Evolutionary conservation across 2,329 filamentous ascomycete species (phyloP), one percentile per base, ranked within the genome.

Genomic region (Colletotrichum sp.): DNA sequence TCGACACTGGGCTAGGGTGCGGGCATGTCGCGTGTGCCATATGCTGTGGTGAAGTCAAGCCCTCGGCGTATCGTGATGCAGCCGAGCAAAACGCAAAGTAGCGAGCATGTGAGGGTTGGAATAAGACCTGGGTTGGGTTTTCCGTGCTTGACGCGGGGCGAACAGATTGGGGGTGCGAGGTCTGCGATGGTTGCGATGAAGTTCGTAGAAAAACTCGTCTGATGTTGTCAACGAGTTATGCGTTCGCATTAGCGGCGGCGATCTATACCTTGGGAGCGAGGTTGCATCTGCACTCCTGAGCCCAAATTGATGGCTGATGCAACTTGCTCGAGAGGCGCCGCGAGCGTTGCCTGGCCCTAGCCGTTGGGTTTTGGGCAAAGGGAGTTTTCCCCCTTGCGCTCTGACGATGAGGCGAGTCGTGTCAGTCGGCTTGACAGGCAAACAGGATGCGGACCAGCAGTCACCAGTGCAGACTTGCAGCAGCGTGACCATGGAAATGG

Each of bases 181-280:
- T 48, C 34, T 21, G 26, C n/a, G 15, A 32, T 65, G 56, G 60
- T 60, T 72, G 56, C 73, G 43, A 58, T 64, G 73, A 67, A 71
- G 38, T 62, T 32, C n/a, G 52, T 34, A 38, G 34, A 64, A 34
- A 38, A 67, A 24, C 26, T 73, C 69, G 36, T 73, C 64, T 65
- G 43, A 73, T 68, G 70, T 56, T 62, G 56, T 68, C 30, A 21
- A 64, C 21, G 13, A 43, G 30, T 72, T 58, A 69, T 48, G 60
- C 15, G 64, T 64, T 73, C 64, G 43, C 69, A 65, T 73, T 68
- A 72, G 73, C 56, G 64, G 73, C 56, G 56, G 65, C 56, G 69
- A 67, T 67, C 68, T 7, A 58, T 58, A 28, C 32, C 32, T 38
- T 21, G 66, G 32, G 66, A 52, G 48, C 30, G n/a, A 30, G 38